Evolutionary conservation across 2,329 filamentous ascomycete species (phyloP).

Genomic region (Aureobasidium namibiae): DNA sequence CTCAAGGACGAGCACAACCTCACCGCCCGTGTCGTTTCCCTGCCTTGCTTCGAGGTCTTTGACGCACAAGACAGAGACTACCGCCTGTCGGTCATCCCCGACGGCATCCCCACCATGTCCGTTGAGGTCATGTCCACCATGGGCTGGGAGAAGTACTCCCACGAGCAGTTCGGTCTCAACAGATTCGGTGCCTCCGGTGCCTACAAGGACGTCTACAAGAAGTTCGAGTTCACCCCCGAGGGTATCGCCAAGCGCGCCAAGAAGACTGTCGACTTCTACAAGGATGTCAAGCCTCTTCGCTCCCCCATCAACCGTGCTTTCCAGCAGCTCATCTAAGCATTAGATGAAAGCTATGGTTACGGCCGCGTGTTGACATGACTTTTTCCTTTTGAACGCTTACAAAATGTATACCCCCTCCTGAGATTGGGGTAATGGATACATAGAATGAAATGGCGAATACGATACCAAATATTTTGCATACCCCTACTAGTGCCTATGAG

Average conservation of each 20-base stretch:
- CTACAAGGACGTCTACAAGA: slow-evolving; percentile 98
- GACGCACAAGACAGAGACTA: slow-evolving; percentile 92
- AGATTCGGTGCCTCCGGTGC: slow-evolving; percentile 95
- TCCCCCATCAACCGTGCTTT: slow-evolving; percentile 96
- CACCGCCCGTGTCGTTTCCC: slow-evolving; percentile 83
- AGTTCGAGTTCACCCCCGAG: slow-evolving; percentile 98
- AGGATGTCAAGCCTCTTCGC: slow-evolving; percentile 77
- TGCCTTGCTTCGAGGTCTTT: slow-evolving; percentile 97
- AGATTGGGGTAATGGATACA: slow-evolving; percentile 6
- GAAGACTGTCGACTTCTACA: slow-evolving; percentile 94
- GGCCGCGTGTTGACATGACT: slow-evolving; percentile 8
- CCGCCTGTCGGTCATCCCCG: slow-evolving; percentile 82
- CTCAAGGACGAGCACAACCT: slow-evolving; percentile 83
- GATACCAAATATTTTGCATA: slow-evolving; percentile 9
- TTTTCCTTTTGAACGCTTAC: neutral
- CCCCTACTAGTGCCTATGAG: neutral
- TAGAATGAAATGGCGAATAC: slow-evolving; percentile 11
- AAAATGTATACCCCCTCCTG: neutral
- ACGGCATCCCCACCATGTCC: slow-evolving; percentile 85
- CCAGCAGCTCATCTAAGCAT: slow-evolving; percentile 79
- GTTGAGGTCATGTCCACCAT: slow-evolving; percentile 96
- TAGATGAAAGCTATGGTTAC: slow-evolving; percentile 2
- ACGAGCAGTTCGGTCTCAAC: slow-evolving; percentile 99
- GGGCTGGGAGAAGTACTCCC: slow-evolving; percentile 97
- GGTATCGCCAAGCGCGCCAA: slow-evolving; percentile 91